phyloP scores from a whole-genome alignment of 768 basidiomycete genomes.

The Kwoniella shandongensis region DNA sequence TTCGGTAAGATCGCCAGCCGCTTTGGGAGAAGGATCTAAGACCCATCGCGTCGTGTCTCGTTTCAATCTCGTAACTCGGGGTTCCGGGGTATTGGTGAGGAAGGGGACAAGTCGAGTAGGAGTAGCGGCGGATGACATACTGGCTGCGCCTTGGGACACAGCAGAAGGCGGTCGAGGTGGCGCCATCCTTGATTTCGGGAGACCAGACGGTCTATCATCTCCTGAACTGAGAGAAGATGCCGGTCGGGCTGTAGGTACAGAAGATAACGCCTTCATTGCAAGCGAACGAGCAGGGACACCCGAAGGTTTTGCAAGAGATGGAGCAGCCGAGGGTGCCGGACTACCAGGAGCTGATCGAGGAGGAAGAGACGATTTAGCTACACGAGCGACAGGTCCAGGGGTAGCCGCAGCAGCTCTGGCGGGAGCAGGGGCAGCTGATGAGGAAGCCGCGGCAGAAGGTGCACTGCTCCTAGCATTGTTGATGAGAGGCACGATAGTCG shows the following conservation, averaged over 20 bases:
- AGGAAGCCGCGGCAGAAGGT: conserved; percentile 56
- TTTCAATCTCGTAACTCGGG: conserved; percentile 67
- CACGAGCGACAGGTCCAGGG: conserved; percentile 19
- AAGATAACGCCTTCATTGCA: conserved; percentile 44
- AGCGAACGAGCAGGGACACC: conserved; percentile 35
- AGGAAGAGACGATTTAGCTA: conserved; percentile 16
- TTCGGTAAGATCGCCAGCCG: conserved; percentile 78
- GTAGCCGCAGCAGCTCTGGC: conserved; percentile 21
- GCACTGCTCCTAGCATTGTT: conserved; percentile 65
- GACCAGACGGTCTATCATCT: conserved; percentile 35
- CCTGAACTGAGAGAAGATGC: conserved; percentile 53
- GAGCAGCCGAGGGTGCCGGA: conserved; percentile 47
- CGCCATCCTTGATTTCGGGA: conserved; percentile 48
- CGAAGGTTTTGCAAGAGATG: conserved; percentile 15
- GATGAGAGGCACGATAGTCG: conserved; percentile 80
- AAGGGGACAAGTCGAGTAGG: conserved; percentile 54
- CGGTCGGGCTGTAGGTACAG: conserved; percentile 32
- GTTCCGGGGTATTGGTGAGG: conserved; percentile 61
- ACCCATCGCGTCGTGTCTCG: conserved; percentile 75
- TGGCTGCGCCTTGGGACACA: conserved; percentile 59
- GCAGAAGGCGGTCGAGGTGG: conserved; percentile 55
- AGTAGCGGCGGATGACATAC: conserved; percentile 25
- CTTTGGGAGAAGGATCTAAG: conserved; percentile 76
- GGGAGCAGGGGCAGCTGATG: conserved; percentile 44
- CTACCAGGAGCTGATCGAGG: conserved; percentile 29